Percentiles rank a stretch among this genome's conserved stretches.
phyloP scores from a whole-genome alignment of 371 early-diverging fungal genomes.

The Fennellomyces sp. region DNA sequence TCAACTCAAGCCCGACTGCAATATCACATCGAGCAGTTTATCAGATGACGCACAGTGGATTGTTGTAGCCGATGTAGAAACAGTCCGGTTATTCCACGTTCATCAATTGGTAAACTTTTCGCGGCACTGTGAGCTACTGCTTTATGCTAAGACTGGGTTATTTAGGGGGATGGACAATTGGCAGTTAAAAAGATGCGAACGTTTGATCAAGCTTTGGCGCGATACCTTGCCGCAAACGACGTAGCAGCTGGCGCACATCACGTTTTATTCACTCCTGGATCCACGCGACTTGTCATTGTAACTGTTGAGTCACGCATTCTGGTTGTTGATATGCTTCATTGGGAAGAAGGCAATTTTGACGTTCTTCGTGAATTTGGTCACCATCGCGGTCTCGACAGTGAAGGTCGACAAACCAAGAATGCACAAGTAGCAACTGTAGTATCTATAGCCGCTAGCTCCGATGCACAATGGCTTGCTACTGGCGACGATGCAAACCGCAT shows the following conservation, averaged over 20 bases:
- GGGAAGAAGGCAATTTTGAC: conserved; percentile 54
- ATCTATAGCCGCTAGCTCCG: conserved; percentile 72
- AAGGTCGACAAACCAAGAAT: conserved; percentile 48
- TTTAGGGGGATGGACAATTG: conserved; percentile 33
- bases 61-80: conserved; percentile 80
- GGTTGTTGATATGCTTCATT: conserved; percentile 62
- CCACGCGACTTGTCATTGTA: conserved; percentile 62
- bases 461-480: conserved; percentile 82
- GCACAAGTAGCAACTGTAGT: conserved; percentile 59
- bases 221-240: conserved; percentile 32
- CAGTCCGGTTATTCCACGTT: conserved; percentile 74
- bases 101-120: conserved; percentile 51
- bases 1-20: conserved; percentile 61
- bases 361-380: conserved; percentile 63
- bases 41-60: conserved; percentile 88
- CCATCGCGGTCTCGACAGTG: conserved; percentile 62
- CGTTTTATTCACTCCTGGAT: conserved; percentile 75
- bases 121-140: too few species aligned
- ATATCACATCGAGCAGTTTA: conserved; percentile 74
- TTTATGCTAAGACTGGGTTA: too few species aligned
- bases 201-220: conserved; percentile 41
- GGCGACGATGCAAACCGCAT: conserved; percentile 78
- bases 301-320: conserved; percentile 68
- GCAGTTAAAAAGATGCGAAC: conserved; percentile 54
- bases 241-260: conserved; percentile 56